A percentile compares a stretch with the other conserved stretches of the same genome.
Conservation (phyloP, 2,329 filamentous ascomycete genomes). For the Aspergillus unguis region DNA sequence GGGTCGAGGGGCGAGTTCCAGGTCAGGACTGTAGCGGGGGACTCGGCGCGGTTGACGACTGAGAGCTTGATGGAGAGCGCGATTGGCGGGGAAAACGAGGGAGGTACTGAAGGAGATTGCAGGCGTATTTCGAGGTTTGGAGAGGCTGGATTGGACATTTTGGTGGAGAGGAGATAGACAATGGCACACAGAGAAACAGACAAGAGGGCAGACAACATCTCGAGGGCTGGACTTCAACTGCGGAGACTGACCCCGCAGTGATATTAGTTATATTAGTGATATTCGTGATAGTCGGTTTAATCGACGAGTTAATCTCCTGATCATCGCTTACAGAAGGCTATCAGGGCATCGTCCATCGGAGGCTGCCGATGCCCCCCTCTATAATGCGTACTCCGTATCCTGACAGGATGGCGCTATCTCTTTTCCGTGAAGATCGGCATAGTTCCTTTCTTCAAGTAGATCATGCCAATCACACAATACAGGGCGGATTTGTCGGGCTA, state of each 20-base stretch:
- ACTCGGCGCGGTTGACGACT: conserved; percentile 26
- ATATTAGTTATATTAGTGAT: not conserved
- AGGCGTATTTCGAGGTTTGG: conserved; percentile 20
- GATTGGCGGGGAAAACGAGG: conserved; percentile 14
- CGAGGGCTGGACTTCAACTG: no score
- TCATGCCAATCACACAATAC: conserved; percentile 1
- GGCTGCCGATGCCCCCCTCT: not conserved
- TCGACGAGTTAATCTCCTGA: not conserved
- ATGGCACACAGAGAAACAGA: no score
- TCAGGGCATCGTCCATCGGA: not conserved
- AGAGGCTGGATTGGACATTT: not conserved
- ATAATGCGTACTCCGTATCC: not conserved
- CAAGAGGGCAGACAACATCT: no score
- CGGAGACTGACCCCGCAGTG: not conserved
- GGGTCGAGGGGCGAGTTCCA: conserved; percentile 40
- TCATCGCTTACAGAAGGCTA: not conserved
- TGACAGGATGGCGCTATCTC: not conserved
- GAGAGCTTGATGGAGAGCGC: conserved; percentile 26
- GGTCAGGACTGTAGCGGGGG: conserved; percentile 32
- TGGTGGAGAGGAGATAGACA: not conserved
- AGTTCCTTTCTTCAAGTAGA: not conserved
- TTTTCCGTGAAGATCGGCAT: conserved; percentile 6
- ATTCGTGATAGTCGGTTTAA: no score
- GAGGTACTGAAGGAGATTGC: conserved; percentile 14
- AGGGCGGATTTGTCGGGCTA: not conserved